Evolutionary conservation across 805 yeast species (phyloP).

Genomic region (Ogataea paraovalis): DNA sequence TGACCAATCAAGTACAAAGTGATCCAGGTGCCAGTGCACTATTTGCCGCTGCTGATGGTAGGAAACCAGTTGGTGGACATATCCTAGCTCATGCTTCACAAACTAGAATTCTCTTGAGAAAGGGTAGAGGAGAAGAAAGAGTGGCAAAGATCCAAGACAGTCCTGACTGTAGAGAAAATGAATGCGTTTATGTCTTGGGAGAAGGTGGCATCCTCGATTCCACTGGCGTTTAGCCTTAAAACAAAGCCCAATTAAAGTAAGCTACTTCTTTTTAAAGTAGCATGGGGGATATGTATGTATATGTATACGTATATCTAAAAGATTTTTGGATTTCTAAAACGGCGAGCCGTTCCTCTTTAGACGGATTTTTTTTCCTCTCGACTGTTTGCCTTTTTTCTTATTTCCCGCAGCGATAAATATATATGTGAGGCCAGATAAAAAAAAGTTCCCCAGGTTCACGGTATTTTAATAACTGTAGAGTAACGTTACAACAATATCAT

Average conservation of each 20-base stretch:
- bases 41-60: conserved; percentile 78
- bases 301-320: too few species aligned
- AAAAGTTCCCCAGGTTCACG: too few species aligned
- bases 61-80: conserved; percentile 83
- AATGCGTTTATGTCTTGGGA: conserved; percentile 67
- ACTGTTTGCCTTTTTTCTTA: too few species aligned
- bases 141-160: conserved; percentile 77
- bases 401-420: neutral
- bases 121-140: conserved; percentile 77
- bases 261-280: neutral
- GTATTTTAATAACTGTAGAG: too few species aligned
- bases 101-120: conserved; percentile 64
- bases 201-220: conserved; percentile 33
- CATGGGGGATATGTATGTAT: neutral
- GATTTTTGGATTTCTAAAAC: too few species aligned
- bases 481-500: too few species aligned
- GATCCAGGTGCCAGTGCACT: conserved; percentile 80
- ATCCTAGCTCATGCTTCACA: conserved; percentile 80
- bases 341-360: too few species aligned
- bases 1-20: conserved; percentile 76
- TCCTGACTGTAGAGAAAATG: conserved; percentile 79
- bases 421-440: too few species aligned
- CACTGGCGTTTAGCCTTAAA: neutral
- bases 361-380: too few species aligned
- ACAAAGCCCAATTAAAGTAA: too few species aligned